Evolutionary conservation across 1,139 yeast genomes (phyloP).

Genomic region (Magnusiomyces magnusii): DNA sequence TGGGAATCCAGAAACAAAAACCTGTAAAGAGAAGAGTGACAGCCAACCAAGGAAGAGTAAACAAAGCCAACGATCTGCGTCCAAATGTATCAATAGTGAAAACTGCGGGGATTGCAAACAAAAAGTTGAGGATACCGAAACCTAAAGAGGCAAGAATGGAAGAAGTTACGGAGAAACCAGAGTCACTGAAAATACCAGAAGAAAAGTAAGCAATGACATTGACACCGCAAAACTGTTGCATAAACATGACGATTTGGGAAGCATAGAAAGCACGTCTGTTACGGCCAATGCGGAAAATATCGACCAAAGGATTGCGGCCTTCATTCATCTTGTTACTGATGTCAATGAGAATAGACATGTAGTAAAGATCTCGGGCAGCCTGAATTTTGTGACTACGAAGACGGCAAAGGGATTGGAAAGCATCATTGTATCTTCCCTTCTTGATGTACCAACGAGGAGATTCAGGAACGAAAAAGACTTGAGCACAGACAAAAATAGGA

Average conservation of each 20-base stretch:
- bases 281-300: constrained; percentile 60
- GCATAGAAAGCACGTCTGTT: constrained; percentile 78
- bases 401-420: constrained; percentile 44
- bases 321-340: constrained; percentile 55
- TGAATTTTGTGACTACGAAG: constrained; percentile 48
- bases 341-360: constrained; percentile 55
- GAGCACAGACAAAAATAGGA: constrained; percentile 57
- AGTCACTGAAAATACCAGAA: constrained; percentile 60
- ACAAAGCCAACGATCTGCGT: constrained; percentile 58
- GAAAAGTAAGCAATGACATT: constrained; percentile 68
- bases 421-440: constrained; percentile 50
- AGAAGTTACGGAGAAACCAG: constrained; percentile 53
- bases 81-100: constrained; percentile 77
- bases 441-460: constrained; percentile 79
- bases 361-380: constrained; percentile 72
- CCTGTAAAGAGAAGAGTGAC: constrained; percentile 64
- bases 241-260: constrained; percentile 75
- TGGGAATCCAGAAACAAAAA: constrained; percentile 64
- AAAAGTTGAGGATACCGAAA: constrained; percentile 71
- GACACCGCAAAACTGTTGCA: constrained; percentile 92
- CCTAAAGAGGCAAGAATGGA: constrained; percentile 81
- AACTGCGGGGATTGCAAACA: constrained; percentile 79
- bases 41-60: constrained; percentile 72
- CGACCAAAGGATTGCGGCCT: constrained; percentile 34
- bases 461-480: constrained; percentile 67